Conservation (phyloP, 371 early-diverging fungal genomes). For the Furculomyces boomerangus region DNA sequence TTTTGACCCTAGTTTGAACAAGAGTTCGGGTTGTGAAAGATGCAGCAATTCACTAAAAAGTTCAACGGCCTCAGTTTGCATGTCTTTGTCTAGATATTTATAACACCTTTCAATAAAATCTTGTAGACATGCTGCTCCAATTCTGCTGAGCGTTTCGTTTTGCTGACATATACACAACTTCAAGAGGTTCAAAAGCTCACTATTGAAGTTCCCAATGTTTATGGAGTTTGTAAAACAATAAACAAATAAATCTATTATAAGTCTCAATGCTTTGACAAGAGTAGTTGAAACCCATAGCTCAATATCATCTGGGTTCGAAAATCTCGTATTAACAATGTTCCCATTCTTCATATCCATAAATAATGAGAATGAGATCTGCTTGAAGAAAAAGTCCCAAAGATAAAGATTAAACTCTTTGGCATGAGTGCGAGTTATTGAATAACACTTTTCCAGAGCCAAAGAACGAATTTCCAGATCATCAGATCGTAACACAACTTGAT, state of each 20-base stretch:
- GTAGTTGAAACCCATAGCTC: conserved; percentile 55
- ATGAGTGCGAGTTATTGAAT: conserved; percentile 53
- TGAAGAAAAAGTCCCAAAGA: conserved; percentile 55
- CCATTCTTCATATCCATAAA: conserved; percentile 58
- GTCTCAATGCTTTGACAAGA: conserved; percentile 71
- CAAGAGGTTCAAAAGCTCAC: conserved; percentile 57
- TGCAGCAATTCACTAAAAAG: conserved; percentile 50
- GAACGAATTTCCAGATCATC: conserved; percentile 83
- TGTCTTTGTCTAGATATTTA: conserved; percentile 35
- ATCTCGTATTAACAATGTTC: conserved; percentile 20
- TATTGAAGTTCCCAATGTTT: conserved; percentile 40
- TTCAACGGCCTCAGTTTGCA: conserved; percentile 53
- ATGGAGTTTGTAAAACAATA: conserved; percentile 39
- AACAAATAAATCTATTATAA: conserved; percentile 68
- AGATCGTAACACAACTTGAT: conserved; percentile 55
- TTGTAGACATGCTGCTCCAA: conserved; percentile 80
- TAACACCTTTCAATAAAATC: conserved; percentile 68
- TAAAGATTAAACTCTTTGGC: conserved; percentile 39
- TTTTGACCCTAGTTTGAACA: conserved; percentile 28
- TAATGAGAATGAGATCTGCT: conserved; percentile 71
- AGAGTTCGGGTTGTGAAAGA: conserved; percentile 57
- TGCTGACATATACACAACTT: conserved; percentile 73
- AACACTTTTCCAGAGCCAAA: conserved; percentile 60
- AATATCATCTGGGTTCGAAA: conserved; percentile 41
- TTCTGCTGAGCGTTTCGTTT: conserved; percentile 75